Evolutionary conservation across 495 filamentous ascomycete genomes (phyloP).

Genomic region (Sabuloglossum arenarium): DNA sequence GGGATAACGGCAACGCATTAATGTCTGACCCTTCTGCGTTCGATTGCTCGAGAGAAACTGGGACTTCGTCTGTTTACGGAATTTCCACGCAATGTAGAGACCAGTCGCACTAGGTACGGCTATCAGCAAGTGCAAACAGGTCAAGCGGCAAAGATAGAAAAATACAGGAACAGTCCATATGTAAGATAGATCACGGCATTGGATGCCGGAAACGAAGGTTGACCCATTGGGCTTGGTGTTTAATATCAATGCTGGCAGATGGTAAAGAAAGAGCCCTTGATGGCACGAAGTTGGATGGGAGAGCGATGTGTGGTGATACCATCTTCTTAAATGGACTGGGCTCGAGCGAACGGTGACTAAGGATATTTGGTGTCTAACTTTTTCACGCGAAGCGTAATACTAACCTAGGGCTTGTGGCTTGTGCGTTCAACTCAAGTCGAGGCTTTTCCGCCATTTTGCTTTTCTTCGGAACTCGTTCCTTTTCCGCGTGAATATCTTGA

Average conservation of each 20-base stretch:
- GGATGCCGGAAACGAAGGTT: constrained; percentile 45
- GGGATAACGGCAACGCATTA: neutral
- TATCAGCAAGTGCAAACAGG: neutral
- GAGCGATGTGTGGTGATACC: neutral
- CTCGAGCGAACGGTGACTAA: too few relatives aligned
- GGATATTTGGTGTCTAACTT: too few relatives aligned
- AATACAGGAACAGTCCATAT: constrained; percentile 51
- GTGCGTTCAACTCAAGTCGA: too few relatives aligned
- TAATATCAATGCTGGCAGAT: neutral
- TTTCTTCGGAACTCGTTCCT: neutral
- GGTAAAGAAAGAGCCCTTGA: neutral
- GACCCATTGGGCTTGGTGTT: constrained; percentile 29
- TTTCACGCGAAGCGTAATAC: too few relatives aligned
- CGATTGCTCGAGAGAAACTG: constrained; percentile 49
- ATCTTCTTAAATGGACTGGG: too few relatives aligned
- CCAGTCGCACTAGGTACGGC: constrained; percentile 30
- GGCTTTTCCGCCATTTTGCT: too few relatives aligned
- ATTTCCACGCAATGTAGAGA: constrained; percentile 41
- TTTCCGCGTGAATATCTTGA: neutral
- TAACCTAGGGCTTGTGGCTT: too few relatives aligned
- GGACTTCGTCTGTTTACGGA: constrained; percentile 45
- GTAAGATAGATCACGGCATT: constrained; percentile 59
- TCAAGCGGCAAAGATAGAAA: neutral
- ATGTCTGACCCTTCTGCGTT: constrained; percentile 50
- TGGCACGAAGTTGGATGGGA: neutral